A percentile compares a stretch with the other conserved stretches of the same genome.
Evolutionary conservation across 768 basidiomycete genomes (phyloP).

Genomic region (Mrakia hoshinonis): DNA sequence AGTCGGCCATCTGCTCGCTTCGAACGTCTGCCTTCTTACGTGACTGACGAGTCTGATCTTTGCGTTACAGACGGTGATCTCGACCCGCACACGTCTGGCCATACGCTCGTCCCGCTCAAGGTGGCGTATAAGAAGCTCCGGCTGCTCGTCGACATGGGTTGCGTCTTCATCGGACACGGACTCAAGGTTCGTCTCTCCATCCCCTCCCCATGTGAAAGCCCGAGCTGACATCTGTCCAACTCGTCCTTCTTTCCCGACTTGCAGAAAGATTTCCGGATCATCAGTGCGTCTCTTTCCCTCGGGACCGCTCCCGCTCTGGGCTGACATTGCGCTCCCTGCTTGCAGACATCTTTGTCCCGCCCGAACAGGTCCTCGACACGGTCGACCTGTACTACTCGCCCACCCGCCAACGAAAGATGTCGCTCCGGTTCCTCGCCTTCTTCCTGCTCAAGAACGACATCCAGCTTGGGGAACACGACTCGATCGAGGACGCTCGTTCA

Average conservation of each 20-base stretch:
- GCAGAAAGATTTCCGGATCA: constrained; percentile 91
- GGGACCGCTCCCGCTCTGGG: not conserved
- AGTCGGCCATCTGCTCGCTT: constrained; percentile 35
- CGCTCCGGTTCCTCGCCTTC: constrained; percentile 87
- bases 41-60: constrained; percentile 5
- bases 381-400: constrained; percentile 90
- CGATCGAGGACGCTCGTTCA: constrained; percentile 58
- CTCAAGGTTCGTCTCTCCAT: constrained; percentile 41
- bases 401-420: constrained; percentile 73
- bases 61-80: constrained; percentile 72
- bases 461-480: constrained; percentile 82
- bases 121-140: constrained; percentile 98
- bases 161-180: constrained; percentile 95
- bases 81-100: constrained; percentile 68
- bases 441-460: constrained; percentile 85
- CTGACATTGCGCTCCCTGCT: not conserved
- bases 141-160: constrained; percentile 82
- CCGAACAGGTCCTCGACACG: constrained; percentile 90
- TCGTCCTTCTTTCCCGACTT: not conserved
- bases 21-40: not conserved
- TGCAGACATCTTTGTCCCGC: constrained; percentile 88
- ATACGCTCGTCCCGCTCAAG: constrained; percentile 89
- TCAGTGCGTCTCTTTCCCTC: constrained; percentile 60
- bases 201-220: not conserved
- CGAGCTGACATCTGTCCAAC: not conserved